These are phyloP conservation scores for Coleophoma crateriformis DNA, from an alignment of 2,329 filamentous ascomycete species.

Conservation along the genomic window DNA sequence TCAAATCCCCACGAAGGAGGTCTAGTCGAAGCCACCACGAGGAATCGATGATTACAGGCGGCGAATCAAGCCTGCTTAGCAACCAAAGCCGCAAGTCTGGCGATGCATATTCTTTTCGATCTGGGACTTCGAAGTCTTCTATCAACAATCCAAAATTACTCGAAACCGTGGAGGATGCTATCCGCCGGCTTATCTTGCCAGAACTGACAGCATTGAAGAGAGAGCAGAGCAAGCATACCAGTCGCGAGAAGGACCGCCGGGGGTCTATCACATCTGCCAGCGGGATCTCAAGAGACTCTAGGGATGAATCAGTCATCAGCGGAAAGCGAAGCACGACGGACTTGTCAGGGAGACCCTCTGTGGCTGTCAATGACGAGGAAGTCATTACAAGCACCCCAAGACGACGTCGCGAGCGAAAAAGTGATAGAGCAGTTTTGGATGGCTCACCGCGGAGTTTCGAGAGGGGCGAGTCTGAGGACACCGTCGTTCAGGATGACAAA, in stretches of 20 bases:
- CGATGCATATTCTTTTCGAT: conserved; percentile 53
- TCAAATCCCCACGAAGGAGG: conserved; percentile 38
- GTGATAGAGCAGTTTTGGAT: conserved; percentile 30
- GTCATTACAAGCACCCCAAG: conserved; percentile 48
- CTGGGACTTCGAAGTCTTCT: conserved; percentile 52
- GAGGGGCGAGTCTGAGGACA: conserved; percentile 39
- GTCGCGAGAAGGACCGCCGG: conserved; percentile 55
- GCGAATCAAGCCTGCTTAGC: conserved; percentile 57
- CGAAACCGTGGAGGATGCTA: conserved; percentile 70
- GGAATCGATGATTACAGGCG: conserved; percentile 33
- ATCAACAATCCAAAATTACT: conserved; percentile 69
- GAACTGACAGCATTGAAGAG: conserved; percentile 89
- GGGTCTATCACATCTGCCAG: conserved; percentile 55
- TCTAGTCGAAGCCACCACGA: conserved; percentile 46
- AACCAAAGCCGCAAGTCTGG: conserved; percentile 48
- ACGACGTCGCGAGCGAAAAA: conserved; percentile 43
- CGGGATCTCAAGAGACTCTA: conserved; percentile 47
- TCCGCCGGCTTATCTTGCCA: conserved; percentile 70
- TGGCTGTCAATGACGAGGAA: conserved; percentile 52
- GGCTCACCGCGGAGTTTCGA: conserved; percentile 25
- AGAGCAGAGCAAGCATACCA: conserved; percentile 75
- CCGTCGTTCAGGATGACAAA: conserved; percentile 43
- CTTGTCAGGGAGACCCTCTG: conserved; percentile 46
- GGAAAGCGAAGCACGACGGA: conserved; percentile 27
- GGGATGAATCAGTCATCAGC: conserved; percentile 17